Conservation (phyloP, 192 early-diverging fungal species). For the Entrophospora sp. region DNA sequence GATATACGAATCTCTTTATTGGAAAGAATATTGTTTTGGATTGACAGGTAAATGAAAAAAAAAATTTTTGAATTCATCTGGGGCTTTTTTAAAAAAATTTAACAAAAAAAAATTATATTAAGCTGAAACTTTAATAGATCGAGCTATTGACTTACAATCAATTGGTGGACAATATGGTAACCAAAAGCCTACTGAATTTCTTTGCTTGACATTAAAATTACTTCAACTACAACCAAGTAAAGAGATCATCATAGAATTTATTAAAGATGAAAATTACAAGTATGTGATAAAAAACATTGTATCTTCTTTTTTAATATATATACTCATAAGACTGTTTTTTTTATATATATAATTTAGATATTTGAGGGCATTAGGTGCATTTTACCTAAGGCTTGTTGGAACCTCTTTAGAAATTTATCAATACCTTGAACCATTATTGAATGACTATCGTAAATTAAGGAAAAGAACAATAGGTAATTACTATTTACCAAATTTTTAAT, state of each 20-base stretch:
- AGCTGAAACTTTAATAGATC: constrained; percentile 7
- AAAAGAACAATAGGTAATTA: constrained; percentile 37
- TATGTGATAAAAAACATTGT: too few species aligned
- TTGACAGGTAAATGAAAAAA: constrained; percentile 53
- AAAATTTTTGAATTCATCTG: not conserved
- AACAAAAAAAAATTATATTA: not conserved
- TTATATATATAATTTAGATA: constrained; percentile 47
- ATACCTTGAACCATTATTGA: constrained; percentile 75
- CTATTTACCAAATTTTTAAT: not conserved
- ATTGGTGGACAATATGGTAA: constrained; percentile 83
- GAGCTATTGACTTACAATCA: constrained; percentile 55
- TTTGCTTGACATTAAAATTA: constrained; percentile 81
- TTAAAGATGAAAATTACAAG: constrained; percentile 78
- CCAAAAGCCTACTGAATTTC: constrained; percentile 84
- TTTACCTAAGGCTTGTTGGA: constrained; percentile 81
- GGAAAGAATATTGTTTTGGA: constrained; percentile 96
- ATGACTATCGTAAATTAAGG: constrained; percentile 82
- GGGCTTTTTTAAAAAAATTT: not conserved
- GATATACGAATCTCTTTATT: constrained; percentile 89
- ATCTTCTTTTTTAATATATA: too few species aligned
- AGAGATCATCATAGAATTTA: constrained; percentile 75
- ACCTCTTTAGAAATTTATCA: constrained; percentile 72
- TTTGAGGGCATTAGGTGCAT: constrained; percentile 78
- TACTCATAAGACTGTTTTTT: too few species aligned
- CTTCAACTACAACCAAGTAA: constrained; percentile 89